A percentile compares a stretch with the other conserved stretches of the same genome.
Evolutionary conservation across 345 rosid genomes (phyloP).

Genomic region (Angophora floribunda): DNA sequence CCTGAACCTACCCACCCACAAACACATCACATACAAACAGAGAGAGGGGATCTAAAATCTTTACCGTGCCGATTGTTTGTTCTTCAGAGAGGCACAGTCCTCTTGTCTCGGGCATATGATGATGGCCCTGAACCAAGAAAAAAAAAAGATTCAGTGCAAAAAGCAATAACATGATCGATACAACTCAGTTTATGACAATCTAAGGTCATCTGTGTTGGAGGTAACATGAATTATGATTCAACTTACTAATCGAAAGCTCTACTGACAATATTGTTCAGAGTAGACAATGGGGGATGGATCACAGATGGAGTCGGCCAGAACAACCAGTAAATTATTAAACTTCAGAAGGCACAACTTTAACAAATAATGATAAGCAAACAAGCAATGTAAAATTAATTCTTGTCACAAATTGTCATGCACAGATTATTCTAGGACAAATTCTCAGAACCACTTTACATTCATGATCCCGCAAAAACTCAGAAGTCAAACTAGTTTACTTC

Average conservation of each 20-base stretch:
- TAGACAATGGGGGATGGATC: neutral
- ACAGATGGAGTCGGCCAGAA: neutral
- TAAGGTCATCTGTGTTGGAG: neutral
- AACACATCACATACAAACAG: too few relatives aligned
- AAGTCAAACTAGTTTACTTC: neutral
- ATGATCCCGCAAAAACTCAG: neutral
- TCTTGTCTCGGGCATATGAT: conserved; percentile 96
- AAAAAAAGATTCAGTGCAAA: neutral
- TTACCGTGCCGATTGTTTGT: conserved; percentile 75
- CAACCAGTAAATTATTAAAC: neutral
- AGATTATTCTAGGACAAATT: neutral
- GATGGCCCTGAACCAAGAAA: conserved; percentile 55
- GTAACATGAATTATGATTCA: neutral
- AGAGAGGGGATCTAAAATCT: neutral
- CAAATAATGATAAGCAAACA: neutral
- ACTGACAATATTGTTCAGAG: neutral
- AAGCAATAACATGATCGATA: neutral
- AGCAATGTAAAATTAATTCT: neutral
- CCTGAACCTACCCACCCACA: neutral
- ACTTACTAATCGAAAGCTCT: neutral
- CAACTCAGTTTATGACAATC: neutral
- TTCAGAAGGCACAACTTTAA: neutral
- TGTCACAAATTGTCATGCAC: neutral
- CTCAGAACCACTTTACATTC: neutral
- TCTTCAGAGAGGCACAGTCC: conserved; percentile 98